Percentiles rank a stretch among this genome's conserved stretches.
Conservation (phyloP, 2,329 filamentous ascomycete species). For the Helicocarpus griseus region DNA sequence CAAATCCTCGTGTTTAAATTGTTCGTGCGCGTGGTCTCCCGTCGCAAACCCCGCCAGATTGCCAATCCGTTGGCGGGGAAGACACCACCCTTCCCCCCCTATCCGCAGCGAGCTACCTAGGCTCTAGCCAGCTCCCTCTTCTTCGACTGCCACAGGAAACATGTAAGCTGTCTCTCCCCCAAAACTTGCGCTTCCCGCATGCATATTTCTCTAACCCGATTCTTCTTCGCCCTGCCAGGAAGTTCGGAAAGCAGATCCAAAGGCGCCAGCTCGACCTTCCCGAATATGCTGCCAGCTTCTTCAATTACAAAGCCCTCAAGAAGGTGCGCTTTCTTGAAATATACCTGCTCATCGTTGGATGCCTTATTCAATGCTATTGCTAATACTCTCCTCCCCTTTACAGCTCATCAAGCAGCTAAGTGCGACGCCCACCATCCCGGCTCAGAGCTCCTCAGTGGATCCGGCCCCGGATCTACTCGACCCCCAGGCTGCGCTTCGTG, state of each 20-base stretch:
- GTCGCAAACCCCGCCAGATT: not conserved
- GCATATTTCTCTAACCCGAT: not conserved
- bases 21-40: not conserved
- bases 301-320: constrained; percentile 98
- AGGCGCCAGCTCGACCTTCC: constrained; percentile 98
- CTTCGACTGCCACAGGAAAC: not conserved
- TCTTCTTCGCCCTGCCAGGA: constrained; percentile 50
- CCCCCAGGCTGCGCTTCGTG: constrained; percentile 81
- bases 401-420: constrained; percentile 98
- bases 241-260: constrained; percentile 99
- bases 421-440: constrained; percentile 72
- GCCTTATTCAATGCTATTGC: not conserved
- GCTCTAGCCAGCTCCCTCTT: not conserved
- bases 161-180: not conserved
- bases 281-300: constrained; percentile 97
- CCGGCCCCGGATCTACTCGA: constrained; percentile 45
- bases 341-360: not conserved
- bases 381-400: constrained; percentile 17
- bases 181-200: too few relatives aligned
- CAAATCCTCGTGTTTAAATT: not conserved
- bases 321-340: constrained; percentile 53
- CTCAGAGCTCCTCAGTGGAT: constrained; percentile 53
- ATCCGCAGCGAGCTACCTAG: too few relatives aligned
- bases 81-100: too few relatives aligned
- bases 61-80: not conserved